Conservation (phyloP, 805 yeast species). For the Zygotorulaspora sp. region DNA sequence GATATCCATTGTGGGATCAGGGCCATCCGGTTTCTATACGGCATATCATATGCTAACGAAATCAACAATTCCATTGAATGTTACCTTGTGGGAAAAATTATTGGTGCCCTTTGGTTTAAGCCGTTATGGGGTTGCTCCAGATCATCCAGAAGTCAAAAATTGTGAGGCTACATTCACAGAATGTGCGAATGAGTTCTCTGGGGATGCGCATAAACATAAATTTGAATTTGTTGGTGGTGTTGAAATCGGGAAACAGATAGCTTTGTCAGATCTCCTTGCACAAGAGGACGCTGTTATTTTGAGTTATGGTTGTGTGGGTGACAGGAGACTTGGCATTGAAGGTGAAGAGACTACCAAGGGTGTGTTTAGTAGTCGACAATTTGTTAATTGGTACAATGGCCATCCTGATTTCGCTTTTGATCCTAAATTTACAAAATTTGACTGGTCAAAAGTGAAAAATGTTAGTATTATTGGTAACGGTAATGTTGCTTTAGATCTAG, state of each 20-base stretch:
- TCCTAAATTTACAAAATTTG: slow-evolving; percentile 45
- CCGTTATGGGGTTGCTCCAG: slow-evolving; percentile 98
- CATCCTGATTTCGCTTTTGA: slow-evolving; percentile 50
- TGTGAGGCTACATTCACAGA: slow-evolving; percentile 67
- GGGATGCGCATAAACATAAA: slow-evolving; percentile 29
- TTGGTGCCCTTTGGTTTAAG: slow-evolving; percentile 92
- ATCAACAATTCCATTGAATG: slow-evolving; percentile 38
- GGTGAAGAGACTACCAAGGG: slow-evolving; percentile 56
- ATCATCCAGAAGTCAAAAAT: slow-evolving; percentile 93
- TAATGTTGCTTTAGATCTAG: slow-evolving; percentile 90
- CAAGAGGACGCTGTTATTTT: slow-evolving; percentile 70
- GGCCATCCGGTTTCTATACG: slow-evolving; percentile 95
- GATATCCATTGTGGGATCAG: slow-evolving; percentile 85
- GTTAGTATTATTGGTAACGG: slow-evolving; percentile 94
- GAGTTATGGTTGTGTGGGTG: slow-evolving; percentile 78
- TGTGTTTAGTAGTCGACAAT: slow-evolving; percentile 73
- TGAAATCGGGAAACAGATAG: slow-evolving; percentile 58
- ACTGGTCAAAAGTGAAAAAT: slow-evolving; percentile 53
- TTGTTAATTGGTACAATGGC: slow-evolving; percentile 97
- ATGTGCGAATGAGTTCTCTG: slow-evolving; percentile 30
- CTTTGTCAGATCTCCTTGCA: slow-evolving; percentile 44
- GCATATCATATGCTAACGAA: slow-evolving; percentile 64
- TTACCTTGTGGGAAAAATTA: slow-evolving; percentile 76
- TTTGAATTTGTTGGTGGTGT: slow-evolving; percentile 71
- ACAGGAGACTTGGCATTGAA: slow-evolving; percentile 46